A percentile compares a stretch with the other conserved stretches of the same genome.
Conservation (phyloP, 768 basidiomycete genomes). For the Gloeopeniophorella convolvens region DNA sequence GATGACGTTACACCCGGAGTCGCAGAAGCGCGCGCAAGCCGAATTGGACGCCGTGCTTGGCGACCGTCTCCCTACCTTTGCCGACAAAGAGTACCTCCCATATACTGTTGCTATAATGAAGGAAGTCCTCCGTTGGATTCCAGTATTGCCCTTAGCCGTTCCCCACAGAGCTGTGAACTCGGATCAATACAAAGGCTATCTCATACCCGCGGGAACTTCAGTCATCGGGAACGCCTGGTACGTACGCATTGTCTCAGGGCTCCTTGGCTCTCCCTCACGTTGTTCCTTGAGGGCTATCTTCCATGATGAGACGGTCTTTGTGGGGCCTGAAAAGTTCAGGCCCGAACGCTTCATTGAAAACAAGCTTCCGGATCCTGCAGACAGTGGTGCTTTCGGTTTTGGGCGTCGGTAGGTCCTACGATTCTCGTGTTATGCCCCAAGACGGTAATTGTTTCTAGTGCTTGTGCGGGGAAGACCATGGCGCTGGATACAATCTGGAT, state of each 20-base stretch:
- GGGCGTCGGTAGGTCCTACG: constrained; percentile 17
- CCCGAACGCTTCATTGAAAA: constrained; percentile 20
- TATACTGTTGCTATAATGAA: constrained; percentile 19
- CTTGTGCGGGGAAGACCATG: constrained; percentile 17
- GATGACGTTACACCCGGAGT: constrained; percentile 24
- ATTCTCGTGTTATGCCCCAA: not conserved
- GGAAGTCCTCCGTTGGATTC: constrained; percentile 23
- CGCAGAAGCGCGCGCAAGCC: constrained; percentile 22
- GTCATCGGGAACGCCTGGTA: constrained; percentile 22
- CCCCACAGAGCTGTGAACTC: constrained; percentile 20
- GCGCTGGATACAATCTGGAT: constrained; percentile 21
- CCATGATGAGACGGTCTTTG: constrained; percentile 17
- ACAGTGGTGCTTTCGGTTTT: constrained; percentile 18
- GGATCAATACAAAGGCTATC: constrained; percentile 25
- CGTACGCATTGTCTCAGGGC: not conserved
- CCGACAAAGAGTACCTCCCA: constrained; percentile 18
- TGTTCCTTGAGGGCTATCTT: constrained; percentile 17
- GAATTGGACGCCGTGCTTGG: constrained; percentile 24
- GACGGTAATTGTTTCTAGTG: not conserved
- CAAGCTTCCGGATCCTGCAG: constrained; percentile 11
- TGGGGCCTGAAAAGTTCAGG: constrained; percentile 17
- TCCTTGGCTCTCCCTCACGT: not conserved
- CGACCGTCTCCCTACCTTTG: constrained; percentile 21
- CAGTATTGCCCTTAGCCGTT: constrained; percentile 21
- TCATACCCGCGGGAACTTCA: constrained; percentile 25